Evolutionary conservation across 75 land plant genomes (phyloP).

Genomic region (Picea sitchensis): DNA sequence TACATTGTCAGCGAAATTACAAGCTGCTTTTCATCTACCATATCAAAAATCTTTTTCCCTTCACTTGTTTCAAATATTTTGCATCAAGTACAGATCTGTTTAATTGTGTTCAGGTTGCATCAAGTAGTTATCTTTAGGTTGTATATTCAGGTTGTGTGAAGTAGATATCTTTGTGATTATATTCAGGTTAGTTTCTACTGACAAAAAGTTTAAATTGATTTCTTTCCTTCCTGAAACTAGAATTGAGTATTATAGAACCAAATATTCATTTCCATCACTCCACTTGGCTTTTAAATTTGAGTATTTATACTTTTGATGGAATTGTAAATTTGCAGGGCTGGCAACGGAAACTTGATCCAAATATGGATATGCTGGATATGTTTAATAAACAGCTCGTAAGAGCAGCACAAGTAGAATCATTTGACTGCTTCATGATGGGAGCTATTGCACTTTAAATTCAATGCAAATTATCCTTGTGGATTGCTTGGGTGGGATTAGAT

Average conservation of each 20-base stretch:
- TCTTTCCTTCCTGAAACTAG: neutral
- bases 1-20: neutral
- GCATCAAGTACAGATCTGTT: neutral
- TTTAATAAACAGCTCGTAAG: slow-evolving; percentile 18
- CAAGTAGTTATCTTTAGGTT: neutral
- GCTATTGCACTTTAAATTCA: slow-evolving; percentile 26
- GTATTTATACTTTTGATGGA: neutral
- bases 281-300: neutral
- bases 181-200: neutral
- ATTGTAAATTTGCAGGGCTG: slow-evolving; percentile 28
- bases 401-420: slow-evolving; percentile 22
- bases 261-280: neutral
- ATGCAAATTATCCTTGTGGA: neutral
- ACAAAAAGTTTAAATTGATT: neutral
- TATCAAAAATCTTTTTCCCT: neutral
- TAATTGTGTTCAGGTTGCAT: neutral
- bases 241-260: neutral
- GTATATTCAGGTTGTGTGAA: neutral
- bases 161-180: neutral
- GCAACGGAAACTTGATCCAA: slow-evolving; percentile 37
- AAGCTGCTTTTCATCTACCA: neutral
- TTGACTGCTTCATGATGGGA: slow-evolving; percentile 19
- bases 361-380: slow-evolving; percentile 29
- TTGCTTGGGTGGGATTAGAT: no score
- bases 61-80: neutral